Evolutionary conservation across 208 protist species (phyloP).

Genomic region (Crithidia mellificae): DNA sequence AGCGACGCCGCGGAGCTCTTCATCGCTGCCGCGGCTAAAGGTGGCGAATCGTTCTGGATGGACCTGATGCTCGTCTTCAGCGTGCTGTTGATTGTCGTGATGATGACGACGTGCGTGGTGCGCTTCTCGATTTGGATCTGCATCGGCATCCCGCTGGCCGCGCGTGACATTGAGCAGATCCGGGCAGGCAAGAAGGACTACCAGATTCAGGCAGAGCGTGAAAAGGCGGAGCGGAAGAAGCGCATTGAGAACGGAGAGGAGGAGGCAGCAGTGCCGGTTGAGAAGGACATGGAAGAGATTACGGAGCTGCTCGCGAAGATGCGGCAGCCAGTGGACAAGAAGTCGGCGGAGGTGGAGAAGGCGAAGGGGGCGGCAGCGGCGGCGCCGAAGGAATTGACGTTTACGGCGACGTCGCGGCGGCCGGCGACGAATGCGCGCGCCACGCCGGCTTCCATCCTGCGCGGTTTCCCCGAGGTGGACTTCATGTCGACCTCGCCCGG

Average conservation of each 20-base stretch:
- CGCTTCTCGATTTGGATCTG: slow-evolving; percentile 48
- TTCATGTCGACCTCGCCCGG: slow-evolving; percentile 57
- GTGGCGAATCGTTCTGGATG: slow-evolving; percentile 40
- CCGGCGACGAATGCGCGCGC: slow-evolving; percentile 28
- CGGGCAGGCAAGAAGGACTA: slow-evolving; percentile 31
- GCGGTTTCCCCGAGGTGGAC: slow-evolving; percentile 65
- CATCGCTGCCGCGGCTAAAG: slow-evolving; percentile 28
- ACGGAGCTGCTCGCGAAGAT: slow-evolving; percentile 19
- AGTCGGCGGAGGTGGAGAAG: not conserved
- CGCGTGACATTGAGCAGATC: slow-evolving; percentile 35
- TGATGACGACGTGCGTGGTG: slow-evolving; percentile 35
- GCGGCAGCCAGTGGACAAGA: slow-evolving; percentile 1
- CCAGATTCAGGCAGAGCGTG: slow-evolving; percentile 35
- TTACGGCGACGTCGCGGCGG: slow-evolving; percentile 29
- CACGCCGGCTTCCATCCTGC: slow-evolving; percentile 47
- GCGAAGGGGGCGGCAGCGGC: too few relatives aligned
- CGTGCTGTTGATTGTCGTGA: slow-evolving; percentile 28
- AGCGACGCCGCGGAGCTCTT: slow-evolving; percentile 41
- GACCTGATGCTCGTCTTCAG: slow-evolving; percentile 37
- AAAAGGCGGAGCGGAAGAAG: slow-evolving; percentile 27
- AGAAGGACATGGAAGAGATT: slow-evolving; percentile 35
- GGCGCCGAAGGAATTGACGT: slow-evolving; percentile 7
- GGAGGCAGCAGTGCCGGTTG: slow-evolving; percentile 18
- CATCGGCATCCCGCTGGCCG: slow-evolving; percentile 32
- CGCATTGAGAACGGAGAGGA: slow-evolving; percentile 31